Conservation (phyloP, 208 protist genomes). For the Paratrypanosoma confusum region DNA sequence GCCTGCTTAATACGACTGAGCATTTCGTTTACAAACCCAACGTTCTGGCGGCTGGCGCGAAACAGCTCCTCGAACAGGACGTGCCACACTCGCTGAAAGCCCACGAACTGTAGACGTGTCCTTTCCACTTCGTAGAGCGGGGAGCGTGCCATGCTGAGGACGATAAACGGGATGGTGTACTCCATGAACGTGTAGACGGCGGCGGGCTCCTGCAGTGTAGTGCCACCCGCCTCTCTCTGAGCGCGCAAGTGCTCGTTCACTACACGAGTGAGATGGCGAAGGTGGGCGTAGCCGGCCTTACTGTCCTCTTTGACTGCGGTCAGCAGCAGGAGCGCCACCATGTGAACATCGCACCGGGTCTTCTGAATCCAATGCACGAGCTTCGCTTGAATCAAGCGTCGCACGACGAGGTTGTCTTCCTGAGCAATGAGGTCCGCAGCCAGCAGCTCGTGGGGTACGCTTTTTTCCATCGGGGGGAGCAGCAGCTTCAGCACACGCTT, state of each 20-base stretch:
- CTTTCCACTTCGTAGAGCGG: constrained; percentile 49
- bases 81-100: constrained; percentile 73
- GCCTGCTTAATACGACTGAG: constrained; percentile 59
- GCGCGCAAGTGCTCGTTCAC: constrained; percentile 39
- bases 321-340: constrained; percentile 53
- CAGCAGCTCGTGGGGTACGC: background rate
- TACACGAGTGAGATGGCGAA: constrained; percentile 25
- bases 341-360: constrained; percentile 47
- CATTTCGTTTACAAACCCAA: constrained; percentile 57
- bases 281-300: constrained; percentile 30
- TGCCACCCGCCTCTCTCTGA: constrained; percentile 13
- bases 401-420: constrained; percentile 44
- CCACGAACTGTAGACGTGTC: constrained; percentile 29
- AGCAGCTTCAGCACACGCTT: background rate
- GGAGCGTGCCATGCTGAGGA: constrained; percentile 71
- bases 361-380: constrained; percentile 18
- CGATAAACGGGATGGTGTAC: constrained; percentile 68
- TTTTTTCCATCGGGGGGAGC: background rate
- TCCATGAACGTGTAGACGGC: constrained; percentile 64
- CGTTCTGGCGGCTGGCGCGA: constrained; percentile 51
- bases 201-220: constrained; percentile 28
- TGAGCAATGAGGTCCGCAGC: constrained; percentile 7
- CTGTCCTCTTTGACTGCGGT: constrained; percentile 55
- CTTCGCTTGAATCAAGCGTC: constrained; percentile 42
- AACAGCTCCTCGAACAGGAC: constrained; percentile 73